Conservation (phyloP, 345 rosid species). For the Salix dunnii region DNA sequence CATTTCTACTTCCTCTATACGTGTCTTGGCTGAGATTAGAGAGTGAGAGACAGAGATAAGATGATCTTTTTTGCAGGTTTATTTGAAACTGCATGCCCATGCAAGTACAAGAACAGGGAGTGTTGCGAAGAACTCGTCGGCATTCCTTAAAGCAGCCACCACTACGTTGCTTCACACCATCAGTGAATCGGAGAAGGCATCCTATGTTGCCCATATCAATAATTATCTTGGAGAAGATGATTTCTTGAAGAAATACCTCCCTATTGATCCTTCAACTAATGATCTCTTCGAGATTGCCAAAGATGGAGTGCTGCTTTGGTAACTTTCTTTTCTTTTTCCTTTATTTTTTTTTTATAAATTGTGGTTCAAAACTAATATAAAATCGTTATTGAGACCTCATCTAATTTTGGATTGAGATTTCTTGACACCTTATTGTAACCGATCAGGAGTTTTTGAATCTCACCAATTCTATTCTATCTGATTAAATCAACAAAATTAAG, state of each 20-base stretch:
- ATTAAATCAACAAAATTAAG: too few species aligned
- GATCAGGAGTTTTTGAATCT: too few species aligned
- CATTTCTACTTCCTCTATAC: too few species aligned
- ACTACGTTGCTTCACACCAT: slow-evolving; percentile 92
- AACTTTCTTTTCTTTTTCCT: slow-evolving; percentile 13
- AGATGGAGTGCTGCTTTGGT: slow-evolving; percentile 97
- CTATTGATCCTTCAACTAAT: slow-evolving; percentile 76
- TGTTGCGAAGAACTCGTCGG: slow-evolving; percentile 76
- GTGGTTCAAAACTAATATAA: too few species aligned
- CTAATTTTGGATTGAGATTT: too few species aligned
- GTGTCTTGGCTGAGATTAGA: too few species aligned
- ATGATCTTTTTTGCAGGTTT: slow-evolving; percentile 43
- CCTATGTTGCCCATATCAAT: slow-evolving; percentile 89
- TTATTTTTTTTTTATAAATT: background rate
- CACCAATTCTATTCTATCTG: too few species aligned
- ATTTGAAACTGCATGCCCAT: slow-evolving; percentile 77
- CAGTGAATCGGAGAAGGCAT: slow-evolving; percentile 88
- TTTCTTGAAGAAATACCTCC: slow-evolving; percentile 67
- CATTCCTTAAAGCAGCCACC: slow-evolving; percentile 92
- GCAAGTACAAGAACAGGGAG: slow-evolving; percentile 75
- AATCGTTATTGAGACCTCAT: too few species aligned
- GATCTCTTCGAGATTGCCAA: slow-evolving; percentile 92
- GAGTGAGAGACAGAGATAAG: background rate
- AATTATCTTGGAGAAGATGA: slow-evolving; percentile 79
- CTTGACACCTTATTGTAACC: too few species aligned